Evolutionary conservation across 768 basidiomycete species (phyloP), one percentile per base, ranked within the genome.

Genomic region (Cystofilobasidium macerans): DNA sequence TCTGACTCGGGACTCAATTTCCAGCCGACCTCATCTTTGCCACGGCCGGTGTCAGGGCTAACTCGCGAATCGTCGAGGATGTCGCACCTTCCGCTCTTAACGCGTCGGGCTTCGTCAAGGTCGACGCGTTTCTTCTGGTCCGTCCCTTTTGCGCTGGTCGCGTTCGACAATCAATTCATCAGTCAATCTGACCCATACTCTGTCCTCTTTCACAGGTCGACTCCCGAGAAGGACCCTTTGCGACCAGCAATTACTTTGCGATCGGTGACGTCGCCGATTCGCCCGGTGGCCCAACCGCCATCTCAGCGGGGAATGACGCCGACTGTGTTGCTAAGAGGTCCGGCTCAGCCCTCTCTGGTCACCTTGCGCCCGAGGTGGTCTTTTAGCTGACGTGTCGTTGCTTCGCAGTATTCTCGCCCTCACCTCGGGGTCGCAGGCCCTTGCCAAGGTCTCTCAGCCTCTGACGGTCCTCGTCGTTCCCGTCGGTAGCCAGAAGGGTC

Each of bases 21-120:
- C 5, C 51, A 62, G 64, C 58, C 45, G 65, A 60, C 48, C 35
- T 66, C 18, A 26, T 66, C 36, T 40, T 66, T 48, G 53, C 60
- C 65, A 57, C 65, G 12, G 48, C 58, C 28, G 65, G 65, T 22
- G 43, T 53, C 35, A 66, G 11, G 5, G 12, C 24, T 30, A 66
- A 66, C 42, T 51, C 65, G 13, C n/a, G 20, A n/a, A 47, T 66
- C 22, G 36, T 66, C 30, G 14, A 33, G 0, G 57, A 58, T 6
- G 35, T 24, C 32, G 65, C 53, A 4, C 22, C 43, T 18, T 11
- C 9, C 0, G 65, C 58, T 20, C 24, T 66, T 12, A 32, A 61
- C 47, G 14, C 57, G 5, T 2, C 12, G 1, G 65, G 65, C 13
- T 48, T 53, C 47, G 58, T 66, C 38, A 60, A 47, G 16, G 65